Base-by-base conservation (phyloP, 257 asterid genomes). In the Solanum pennellii region DNA sequence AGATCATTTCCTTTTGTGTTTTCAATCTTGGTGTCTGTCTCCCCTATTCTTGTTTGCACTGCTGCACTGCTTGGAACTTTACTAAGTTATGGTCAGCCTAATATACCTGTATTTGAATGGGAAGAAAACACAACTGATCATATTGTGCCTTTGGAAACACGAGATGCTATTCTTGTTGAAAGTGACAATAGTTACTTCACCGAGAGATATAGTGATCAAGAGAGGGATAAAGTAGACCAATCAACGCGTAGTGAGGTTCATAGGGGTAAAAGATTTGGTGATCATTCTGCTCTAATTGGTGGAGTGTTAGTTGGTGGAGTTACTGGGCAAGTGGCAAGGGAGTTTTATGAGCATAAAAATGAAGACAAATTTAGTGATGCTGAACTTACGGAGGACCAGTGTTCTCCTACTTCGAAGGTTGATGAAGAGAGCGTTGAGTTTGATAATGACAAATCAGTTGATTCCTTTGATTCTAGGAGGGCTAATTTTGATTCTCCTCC, bases 31-130 rank as follows among this genome's bases (percentile, higher is more conserved):
- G 90, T 97, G 20, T 93, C 96, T 85, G 91, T 95, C 33, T 94
- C 95, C 59, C 99, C 99, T 89, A 90, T 94, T 31, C 92, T 97
- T 88, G 90, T 94, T 71, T 97, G 98, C 91, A 97, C 99, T 91
- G 96, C 98, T 87, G 87, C 92, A 89, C 91, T 97, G 93, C 98
- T 97, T 72, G 99, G 98, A 16, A 92, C 94, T 82, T 93, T 97
- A 60, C 89, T 97, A 86, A 95, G 98, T 92, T 95, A 92, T 83
- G 98, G 98, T 89, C 94, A 95, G 49, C 94, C 93, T 3, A 93
- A 92, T 87, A 69, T 93, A 87, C 97, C 99, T 11, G 94, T 94
- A 73, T 93, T 93, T 31, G 97, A 93, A 83, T 85, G 86, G 69
- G 97, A 93, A 77, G 88, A 86, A 62, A 96, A 92, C 87, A 87